phyloP scores from a whole-genome alignment of 2,329 filamentous ascomycete species.

The Rutstroemia sp. region DNA sequence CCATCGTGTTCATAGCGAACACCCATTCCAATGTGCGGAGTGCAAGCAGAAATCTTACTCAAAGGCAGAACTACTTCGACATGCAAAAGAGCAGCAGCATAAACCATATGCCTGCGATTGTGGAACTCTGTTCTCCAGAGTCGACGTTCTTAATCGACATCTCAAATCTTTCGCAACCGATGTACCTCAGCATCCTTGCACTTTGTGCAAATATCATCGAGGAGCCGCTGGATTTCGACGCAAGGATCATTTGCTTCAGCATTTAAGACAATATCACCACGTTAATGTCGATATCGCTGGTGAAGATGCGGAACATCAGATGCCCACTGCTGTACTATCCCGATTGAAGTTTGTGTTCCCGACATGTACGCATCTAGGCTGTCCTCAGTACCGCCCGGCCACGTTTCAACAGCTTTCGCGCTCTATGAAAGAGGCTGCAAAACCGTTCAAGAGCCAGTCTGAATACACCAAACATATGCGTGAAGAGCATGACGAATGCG shows the following conservation, averaged over 20 bases:
- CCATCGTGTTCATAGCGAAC: background rate
- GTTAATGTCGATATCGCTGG: constrained; percentile 16
- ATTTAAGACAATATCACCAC: constrained; percentile 33
- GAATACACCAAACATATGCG: constrained; percentile 33
- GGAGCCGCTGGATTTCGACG: constrained; percentile 31
- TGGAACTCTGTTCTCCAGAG: constrained; percentile 24
- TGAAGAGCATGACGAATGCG: constrained; percentile 29
- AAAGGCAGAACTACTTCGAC: constrained; percentile 12
- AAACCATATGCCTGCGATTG: constrained; percentile 19
- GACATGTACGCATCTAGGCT: constrained; percentile 10
- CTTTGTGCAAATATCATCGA: constrained; percentile 29
- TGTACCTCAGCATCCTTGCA: constrained; percentile 25
- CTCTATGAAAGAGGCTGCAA: constrained; percentile 1
- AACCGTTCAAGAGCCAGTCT: constrained; percentile 15
- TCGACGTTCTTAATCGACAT: constrained; percentile 27
- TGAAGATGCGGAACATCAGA: background rate
- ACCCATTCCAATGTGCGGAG: background rate
- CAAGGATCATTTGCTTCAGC: constrained; percentile 33
- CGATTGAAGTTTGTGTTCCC: constrained; percentile 5
- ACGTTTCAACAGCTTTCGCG: constrained; percentile 9
- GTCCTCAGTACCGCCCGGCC: constrained; percentile 9
- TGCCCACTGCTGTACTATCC: background rate
- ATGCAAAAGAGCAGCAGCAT: constrained; percentile 13
- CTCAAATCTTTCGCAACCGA: constrained; percentile 16
- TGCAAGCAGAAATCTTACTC: constrained; percentile 5